Conservation (phyloP, 2,329 filamentous ascomycete species). For the Aspergillus spinulosporus region DNA sequence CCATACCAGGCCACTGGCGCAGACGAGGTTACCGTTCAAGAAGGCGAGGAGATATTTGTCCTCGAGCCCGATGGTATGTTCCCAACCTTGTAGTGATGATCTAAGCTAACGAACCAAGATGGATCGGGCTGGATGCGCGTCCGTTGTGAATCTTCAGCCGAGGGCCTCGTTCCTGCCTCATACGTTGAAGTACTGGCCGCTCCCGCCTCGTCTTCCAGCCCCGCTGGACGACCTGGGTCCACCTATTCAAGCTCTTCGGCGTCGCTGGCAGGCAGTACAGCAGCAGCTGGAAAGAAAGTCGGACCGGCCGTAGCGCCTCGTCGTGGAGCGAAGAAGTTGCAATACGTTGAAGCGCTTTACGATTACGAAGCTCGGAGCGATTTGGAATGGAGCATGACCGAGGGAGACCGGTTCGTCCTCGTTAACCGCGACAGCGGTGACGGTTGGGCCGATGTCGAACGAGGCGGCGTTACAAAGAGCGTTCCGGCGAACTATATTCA, state of each 20-base stretch:
- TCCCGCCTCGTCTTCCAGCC: conserved; percentile 39
- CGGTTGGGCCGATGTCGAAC: conserved; percentile 96
- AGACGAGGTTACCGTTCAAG: conserved; percentile 77
- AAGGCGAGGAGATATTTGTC: conserved; percentile 74
- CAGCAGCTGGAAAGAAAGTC: conserved; percentile 67
- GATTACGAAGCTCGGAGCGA: conserved; percentile 86
- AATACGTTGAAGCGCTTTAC: conserved; percentile 90
- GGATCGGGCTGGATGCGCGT: conserved; percentile 91
- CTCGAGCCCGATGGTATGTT: conserved; percentile 76
- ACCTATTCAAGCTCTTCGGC: conserved; percentile 76
- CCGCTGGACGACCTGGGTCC: conserved; percentile 64
- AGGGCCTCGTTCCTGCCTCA: conserved; percentile 82
- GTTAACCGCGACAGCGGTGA: conserved; percentile 86
- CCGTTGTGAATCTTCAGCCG: conserved; percentile 57
- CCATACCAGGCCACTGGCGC: conserved; percentile 76
- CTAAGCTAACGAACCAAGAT: conserved; percentile 57
- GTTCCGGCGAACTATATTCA: conserved; percentile 94
- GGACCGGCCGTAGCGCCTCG: conserved; percentile 88
- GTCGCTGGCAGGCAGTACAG: conserved; percentile 60
- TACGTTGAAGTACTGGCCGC: conserved; percentile 71
- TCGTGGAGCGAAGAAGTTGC: conserved; percentile 87
- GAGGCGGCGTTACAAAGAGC: conserved; percentile 79
- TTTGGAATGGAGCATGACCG: conserved; percentile 82
- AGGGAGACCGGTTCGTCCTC: conserved; percentile 89
- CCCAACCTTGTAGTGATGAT: neutral